Conservation (phyloP, 306 rosid genomes). For the Cicer cuneatum region DNA sequence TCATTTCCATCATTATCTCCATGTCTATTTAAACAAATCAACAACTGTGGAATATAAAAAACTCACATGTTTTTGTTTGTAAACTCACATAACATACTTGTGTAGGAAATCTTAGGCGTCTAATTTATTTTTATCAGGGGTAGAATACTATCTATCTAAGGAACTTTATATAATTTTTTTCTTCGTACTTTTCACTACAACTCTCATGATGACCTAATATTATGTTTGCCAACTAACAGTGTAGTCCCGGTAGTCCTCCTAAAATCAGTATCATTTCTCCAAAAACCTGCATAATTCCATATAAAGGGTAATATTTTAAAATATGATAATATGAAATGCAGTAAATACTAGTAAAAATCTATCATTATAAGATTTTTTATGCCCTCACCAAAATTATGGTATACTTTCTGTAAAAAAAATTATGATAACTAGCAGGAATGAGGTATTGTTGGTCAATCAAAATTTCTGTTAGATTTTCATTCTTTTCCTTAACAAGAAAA, state of each 20-base stretch:
- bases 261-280: too few relatives aligned
- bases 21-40: background rate
- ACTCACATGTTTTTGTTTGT: too few relatives aligned
- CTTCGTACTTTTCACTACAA: too few relatives aligned
- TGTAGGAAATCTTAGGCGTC: too few relatives aligned
- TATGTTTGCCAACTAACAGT: too few relatives aligned
- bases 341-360: background rate
- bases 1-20: background rate
- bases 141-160: too few relatives aligned
- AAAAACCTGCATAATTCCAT: background rate
- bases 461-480: background rate
- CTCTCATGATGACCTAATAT: too few relatives aligned
- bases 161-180: too few relatives aligned
- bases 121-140: too few relatives aligned
- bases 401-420: too few relatives aligned
- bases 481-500: background rate
- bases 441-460: background rate
- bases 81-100: too few relatives aligned
- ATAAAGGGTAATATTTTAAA: conserved; percentile 12
- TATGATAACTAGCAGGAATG: background rate
- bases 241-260: too few relatives aligned
- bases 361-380: background rate
- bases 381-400: background rate
- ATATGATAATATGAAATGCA: background rate
- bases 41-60: background rate